phyloP scores from a whole-genome alignment of 2,329 filamentous ascomycete species.

The Sporothrix humicola region DNA sequence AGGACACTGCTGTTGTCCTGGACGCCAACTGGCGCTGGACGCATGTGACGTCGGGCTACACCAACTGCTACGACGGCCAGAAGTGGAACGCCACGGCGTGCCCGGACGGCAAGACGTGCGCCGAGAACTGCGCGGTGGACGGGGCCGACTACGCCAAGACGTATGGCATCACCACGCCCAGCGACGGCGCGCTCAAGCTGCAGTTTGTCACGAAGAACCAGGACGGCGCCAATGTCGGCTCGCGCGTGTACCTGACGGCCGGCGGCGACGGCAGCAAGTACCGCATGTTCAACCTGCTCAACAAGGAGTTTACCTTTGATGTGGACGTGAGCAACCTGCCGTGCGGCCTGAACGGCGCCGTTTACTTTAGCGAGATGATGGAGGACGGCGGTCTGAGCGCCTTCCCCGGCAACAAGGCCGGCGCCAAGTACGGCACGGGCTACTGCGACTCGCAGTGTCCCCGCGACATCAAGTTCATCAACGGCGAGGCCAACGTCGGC shows the following conservation, averaged over 20 bases:
- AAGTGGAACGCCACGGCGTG: conserved; percentile 55
- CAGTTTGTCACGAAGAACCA: conserved; percentile 52
- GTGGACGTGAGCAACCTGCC: conserved; percentile 65
- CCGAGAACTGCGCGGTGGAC: conserved; percentile 61
- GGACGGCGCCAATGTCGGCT: conserved; percentile 49
- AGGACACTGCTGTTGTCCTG: conserved; percentile 56
- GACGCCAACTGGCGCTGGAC: conserved; percentile 66
- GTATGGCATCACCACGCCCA: conserved; percentile 58
- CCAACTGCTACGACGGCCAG: conserved; percentile 58
- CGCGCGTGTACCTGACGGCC: conserved; percentile 44
- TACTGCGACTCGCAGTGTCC: conserved; percentile 57
- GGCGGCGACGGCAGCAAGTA: conserved; percentile 41
- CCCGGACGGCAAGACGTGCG: conserved; percentile 55
- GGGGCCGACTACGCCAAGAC: conserved; percentile 58
- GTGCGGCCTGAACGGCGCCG: conserved; percentile 64
- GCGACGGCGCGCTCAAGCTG: conserved; percentile 53
- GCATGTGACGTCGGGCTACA: conserved; percentile 53
- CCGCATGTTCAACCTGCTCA: conserved; percentile 60
- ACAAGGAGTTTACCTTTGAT: conserved; percentile 68
- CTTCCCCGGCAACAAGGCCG: conserved; percentile 52
- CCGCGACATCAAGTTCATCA: conserved; percentile 55
- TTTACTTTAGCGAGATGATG: conserved; percentile 60
- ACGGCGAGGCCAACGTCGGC: conserved; percentile 50
- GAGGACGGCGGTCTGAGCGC: conserved; percentile 54
- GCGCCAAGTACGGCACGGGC: conserved; percentile 60